Evolutionary conservation across 1,139 yeast genomes (phyloP), one percentile per base, ranked within the genome.

Genomic region (Citeromyces hawaiiensis): DNA sequence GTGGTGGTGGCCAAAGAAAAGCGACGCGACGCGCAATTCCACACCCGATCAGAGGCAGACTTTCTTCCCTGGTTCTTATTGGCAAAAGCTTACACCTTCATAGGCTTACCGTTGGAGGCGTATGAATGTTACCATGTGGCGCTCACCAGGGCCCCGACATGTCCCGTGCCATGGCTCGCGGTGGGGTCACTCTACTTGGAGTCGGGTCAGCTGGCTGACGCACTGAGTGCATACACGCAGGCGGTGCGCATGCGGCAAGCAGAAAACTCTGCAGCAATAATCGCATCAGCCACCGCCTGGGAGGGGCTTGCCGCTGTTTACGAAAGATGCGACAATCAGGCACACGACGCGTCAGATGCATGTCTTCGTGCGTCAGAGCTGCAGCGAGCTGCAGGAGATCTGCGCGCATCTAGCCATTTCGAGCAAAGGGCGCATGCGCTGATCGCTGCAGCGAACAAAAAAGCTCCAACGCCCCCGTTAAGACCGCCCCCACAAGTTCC

Each of bases 151-250:
- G 75, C 78, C 0, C 68, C 76, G 15, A 60, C 63, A 30, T 66
- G 70, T 11, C 75, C 83, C 14, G 60, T 74, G 40, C 71, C 80
- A 7, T 77, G 85, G 86, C 55, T 78, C 34, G 76, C 80, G 0
- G 76, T 77, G 18, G 86, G 83, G 1, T 66, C 72, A 21, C 57
- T 78, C 39, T 77, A 77, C 50, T 55, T 77, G 43, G 69, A 68
- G 45, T 59, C 76, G 48, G 70, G 71, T 40, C 85, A 77, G 53
- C 55, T 77, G 21, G 71, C 77, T 3, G 85, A 77, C 49, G 77
- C 85, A 0, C 57, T 77, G 39, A 76, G 80, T 5, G 83, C 83
- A 2, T 78, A 74, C 51, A 70, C 80, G 1, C 82, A 76, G 52
- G 83, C 82, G 2, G 64, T 75, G 31, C 58, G 76, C 37, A 54